Evolutionary conservation across 352 stramenopile species (phyloP).

Genomic region (Pythium phragmiticola): DNA sequence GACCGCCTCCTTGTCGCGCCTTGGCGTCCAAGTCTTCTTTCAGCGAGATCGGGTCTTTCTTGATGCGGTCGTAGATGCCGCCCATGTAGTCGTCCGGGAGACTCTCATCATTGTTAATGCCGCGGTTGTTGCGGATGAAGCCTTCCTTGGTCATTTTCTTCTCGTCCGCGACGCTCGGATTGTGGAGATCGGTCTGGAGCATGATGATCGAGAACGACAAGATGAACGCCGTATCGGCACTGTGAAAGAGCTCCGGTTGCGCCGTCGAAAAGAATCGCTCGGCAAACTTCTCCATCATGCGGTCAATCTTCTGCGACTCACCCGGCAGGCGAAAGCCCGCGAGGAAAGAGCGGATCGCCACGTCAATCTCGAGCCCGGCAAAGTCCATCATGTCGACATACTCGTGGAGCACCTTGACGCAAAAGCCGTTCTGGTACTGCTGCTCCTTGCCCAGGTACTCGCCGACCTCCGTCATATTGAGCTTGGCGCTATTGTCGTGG

Average conservation of each 20-base stretch:
- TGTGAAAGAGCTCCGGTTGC: slow-evolving; percentile 88
- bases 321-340: slow-evolving; percentile 97
- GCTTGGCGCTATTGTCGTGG: slow-evolving; percentile 85
- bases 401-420: slow-evolving; percentile 92
- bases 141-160: slow-evolving; percentile 97
- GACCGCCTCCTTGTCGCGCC: slow-evolving; percentile 26
- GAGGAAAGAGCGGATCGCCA: slow-evolving; percentile 97
- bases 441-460: slow-evolving; percentile 97
- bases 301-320: slow-evolving; percentile 99
- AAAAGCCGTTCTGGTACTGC: slow-evolving; percentile 93
- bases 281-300: slow-evolving; percentile 99
- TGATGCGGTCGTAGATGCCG: slow-evolving; percentile 96
- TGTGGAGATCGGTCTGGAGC: slow-evolving; percentile 96
- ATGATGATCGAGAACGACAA: slow-evolving; percentile 94
- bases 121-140: slow-evolving; percentile 97
- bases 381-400: slow-evolving; percentile 98
- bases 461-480: slow-evolving; percentile 97
- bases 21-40: slow-evolving; percentile 94
- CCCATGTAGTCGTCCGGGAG: slow-evolving; percentile 92
- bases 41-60: slow-evolving; percentile 93
- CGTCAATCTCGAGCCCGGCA: slow-evolving; percentile 93
- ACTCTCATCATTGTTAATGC: slow-evolving; percentile 96
- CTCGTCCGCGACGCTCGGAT: slow-evolving; percentile 96
- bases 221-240: slow-evolving; percentile 98
- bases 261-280: slow-evolving; percentile 85